Evolutionary conservation across 805 yeast species (phyloP), one percentile per base, ranked within the genome.

Genomic region (Lipomyces mesembrius): DNA sequence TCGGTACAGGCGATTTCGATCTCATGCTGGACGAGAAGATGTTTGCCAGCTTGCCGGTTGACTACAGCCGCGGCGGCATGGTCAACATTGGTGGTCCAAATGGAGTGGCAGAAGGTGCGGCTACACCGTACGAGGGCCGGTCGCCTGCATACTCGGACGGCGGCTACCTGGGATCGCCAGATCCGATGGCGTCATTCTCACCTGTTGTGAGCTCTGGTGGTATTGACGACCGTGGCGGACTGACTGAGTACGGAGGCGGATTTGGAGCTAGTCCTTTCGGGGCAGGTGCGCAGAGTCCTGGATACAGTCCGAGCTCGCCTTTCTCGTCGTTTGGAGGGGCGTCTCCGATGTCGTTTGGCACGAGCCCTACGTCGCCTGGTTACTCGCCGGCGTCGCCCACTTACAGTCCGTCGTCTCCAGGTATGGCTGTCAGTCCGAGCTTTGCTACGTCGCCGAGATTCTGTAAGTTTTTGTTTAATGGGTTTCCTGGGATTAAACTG

Each of bases 1-100:
- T 95, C 74, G 99, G 99, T 79, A 95, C 99, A 2, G 99, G 99
- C 77, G 89, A 97, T 0, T 95, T 95, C 76, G 98, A 95, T 77
- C 94, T 95, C 51, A 88, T 91, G 88, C 88, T 95, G 68, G 97
- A 95, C 78, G 98, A 95, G 74, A 87, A 87, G 75, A 87, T 92
- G 83, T 70, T 60, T 59, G 53, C 63, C 59, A 53, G 58, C 27
- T 55, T 66, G 46, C 87, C 91, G 39, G 80, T 83, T n/a, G 85
- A 84, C 59, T 66, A 72, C 54, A 52, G 62, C 22, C 46, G 57
- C 8, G 55, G 49, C 3, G 61, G 58, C 25, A 59, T 51, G 5
- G 63, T 51, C 2, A 60, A 52, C 32, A 52, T 54, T 17, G 64
- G 65, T 46, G 60, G 61, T 27, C n/a, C 53, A 12, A 63, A 53